Conservation (phyloP, 495 filamentous ascomycete species). For the Arthonia radiata region DNA sequence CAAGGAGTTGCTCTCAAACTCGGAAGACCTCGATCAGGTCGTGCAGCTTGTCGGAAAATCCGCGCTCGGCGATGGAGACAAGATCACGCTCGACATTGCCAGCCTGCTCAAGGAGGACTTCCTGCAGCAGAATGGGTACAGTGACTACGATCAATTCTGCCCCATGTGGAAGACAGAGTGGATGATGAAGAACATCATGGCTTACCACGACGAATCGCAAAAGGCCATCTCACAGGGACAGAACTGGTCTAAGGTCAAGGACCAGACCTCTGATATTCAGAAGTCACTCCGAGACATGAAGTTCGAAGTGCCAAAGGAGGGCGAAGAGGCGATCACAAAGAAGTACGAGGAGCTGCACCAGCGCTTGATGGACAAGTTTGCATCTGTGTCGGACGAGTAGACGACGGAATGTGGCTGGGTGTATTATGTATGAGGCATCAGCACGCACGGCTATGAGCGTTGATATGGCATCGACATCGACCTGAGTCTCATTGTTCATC, state of each 20-base stretch:
- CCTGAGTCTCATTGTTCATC: no score
- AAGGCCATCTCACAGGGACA: conserved; percentile 80
- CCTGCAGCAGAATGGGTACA: conserved; percentile 97
- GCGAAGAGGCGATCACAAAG: conserved; percentile 45
- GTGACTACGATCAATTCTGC: conserved; percentile 96
- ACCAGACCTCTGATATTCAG: conserved; percentile 72
- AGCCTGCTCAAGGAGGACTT: conserved; percentile 94
- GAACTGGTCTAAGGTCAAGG: conserved; percentile 75
- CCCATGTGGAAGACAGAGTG: conserved; percentile 98
- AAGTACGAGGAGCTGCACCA: conserved; percentile 88
- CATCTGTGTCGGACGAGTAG: conserved; percentile 81
- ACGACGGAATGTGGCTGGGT: no score
- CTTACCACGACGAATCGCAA: conserved; percentile 89
- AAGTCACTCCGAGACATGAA: conserved; percentile 68
- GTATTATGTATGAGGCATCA: no score
- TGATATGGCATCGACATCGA: no score
- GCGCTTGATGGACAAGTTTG: conserved; percentile 87
- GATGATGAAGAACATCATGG: conserved; percentile 99
- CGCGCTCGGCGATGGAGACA: conserved; percentile 84
- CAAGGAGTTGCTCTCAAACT: conserved; percentile 74
- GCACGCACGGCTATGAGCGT: no score
- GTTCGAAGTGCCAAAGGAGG: conserved; percentile 72
- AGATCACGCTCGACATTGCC: conserved; percentile 91
- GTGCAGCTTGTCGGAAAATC: conserved; percentile 97
- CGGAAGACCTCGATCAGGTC: conserved; percentile 93